Conservation (phyloP, 169 alveolate species). For the Cryptosporidium viatorum region DNA sequence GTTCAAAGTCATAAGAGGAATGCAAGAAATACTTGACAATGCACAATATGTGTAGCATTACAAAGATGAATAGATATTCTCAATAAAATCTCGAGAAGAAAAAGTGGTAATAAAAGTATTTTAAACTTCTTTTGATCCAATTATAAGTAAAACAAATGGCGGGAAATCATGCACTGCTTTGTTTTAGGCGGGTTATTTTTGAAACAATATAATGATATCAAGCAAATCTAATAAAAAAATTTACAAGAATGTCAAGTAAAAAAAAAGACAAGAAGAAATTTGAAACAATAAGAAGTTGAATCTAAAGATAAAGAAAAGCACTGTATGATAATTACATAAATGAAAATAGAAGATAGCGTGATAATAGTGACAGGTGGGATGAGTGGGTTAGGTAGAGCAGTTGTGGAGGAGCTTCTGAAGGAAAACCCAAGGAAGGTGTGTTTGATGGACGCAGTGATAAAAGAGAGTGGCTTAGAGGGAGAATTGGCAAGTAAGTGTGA, state of each 20-base stretch:
- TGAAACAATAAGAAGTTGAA: not conserved
- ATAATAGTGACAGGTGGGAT: slow-evolving; percentile 44
- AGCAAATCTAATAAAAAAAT: not conserved
- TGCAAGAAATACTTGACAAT: no score
- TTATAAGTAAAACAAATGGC: not conserved
- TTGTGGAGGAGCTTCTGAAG: slow-evolving; percentile 7
- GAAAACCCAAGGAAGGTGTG: slow-evolving; percentile 48
- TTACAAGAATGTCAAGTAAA: not conserved
- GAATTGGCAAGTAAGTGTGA: not conserved
- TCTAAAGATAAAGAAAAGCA: not conserved
- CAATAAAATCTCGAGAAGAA: no score
- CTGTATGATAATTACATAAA: not conserved
- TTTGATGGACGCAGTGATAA: slow-evolving; percentile 18
- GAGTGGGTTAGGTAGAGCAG: slow-evolving; percentile 64
- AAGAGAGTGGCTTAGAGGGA: not conserved
- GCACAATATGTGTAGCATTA: no score
- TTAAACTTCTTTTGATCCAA: no score
- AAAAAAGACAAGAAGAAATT: not conserved
- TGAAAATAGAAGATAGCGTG: slow-evolving; percentile 44
- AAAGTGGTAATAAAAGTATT: no score
- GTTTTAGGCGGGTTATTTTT: not conserved
- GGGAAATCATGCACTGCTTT: not conserved
- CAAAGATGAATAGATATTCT: not conserved
- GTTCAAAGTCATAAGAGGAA: no score
- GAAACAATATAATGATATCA: not conserved